Evolutionary conservation across 2,329 filamentous ascomycete species (phyloP), one percentile per base, ranked within the genome.

Genomic region (Neofusicoccum sp.): DNA sequence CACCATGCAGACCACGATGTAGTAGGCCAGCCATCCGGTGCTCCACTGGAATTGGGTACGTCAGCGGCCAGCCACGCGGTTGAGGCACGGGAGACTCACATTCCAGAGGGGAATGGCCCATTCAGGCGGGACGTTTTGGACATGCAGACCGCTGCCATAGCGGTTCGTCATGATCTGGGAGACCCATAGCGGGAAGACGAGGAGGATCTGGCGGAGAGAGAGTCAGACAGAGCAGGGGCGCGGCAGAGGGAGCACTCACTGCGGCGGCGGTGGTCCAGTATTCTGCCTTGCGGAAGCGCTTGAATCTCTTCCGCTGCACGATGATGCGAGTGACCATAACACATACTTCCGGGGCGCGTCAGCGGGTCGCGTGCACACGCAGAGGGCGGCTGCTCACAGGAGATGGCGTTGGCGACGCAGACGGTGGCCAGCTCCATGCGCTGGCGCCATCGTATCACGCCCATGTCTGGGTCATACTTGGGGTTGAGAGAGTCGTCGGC

Each of bases 281-380:
- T 44, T 63, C 61, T 12, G 29, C 54, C 16, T 63, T 63, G 52
- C 61, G 61, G 36, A 63, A 50, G 45, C 61, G 36, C 31, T 58
- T 58, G 45, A 63, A 63, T 43, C 61, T 63, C 48, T 58, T 58
- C 54, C 54, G 56, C 44, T 61, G 56, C 33, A 61, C 45, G 22
- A 61, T 34, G 56, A 61, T 39, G 14, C 56, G 56, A 49, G 44
- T 49, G 33, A 61, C 9, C 43, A 61, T 61, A 22, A 61, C 36
- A 33, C 22, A 49, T 22, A 61, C 56, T 61, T 36, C 31, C 11
- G 6, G 36, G n/a, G 14, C 56, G 5, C 12, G 44, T 61, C n/a
- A 61, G 43, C 6, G 5, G 9, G 31, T 29, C 8, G 44, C 41
- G 37, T 59, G 28, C 11, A n/a, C 3, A 44, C 11, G 41, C 16